Evolutionary conservation across 257 asterid species (phyloP), one percentile per base, ranked within the genome.

Genomic region (Solanum neorickii): DNA sequence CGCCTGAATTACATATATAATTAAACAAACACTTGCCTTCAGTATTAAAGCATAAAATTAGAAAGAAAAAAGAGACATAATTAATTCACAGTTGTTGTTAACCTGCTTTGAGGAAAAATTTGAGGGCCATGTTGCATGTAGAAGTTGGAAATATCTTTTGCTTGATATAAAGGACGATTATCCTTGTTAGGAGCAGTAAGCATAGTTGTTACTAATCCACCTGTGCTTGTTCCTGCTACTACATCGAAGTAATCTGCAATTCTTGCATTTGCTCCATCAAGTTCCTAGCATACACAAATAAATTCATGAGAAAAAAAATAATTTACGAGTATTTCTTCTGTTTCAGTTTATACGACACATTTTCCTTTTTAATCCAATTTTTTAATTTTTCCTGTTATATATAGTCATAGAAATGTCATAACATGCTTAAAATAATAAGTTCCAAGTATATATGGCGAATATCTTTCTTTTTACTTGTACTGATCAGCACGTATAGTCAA

Each of bases 181-280:
- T 91, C 88, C 9, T 86, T 39, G 16, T 88, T 92, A 9, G 98
- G 98, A 47, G 96, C 95, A 7, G 97, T 75, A 20, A 95, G 89
- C 98, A 95, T 94, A 42, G 93, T 44, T 27, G 96, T 69, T 47
- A 95, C 73, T 18, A 95, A 84, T 27, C 98, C 98, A 16, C 98
- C 98, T 0, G 98, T 94, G 89, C 98, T 95, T 7, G 98, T 94
- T 47, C 98, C 98, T 0, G 97, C 97, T 0, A 94, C 78, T 10
- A 95, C 95, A 78, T 95, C 98, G 77, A 95, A 94, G 86, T 95
- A 95, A 72, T 95, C 97, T 2, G 93, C 95, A n/a, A 95, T 52
- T 87, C 98, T 94, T 75, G 98, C 97, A 44, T 89, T 84, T 3
- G 92, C 91, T 11, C 98, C 98, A 44, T 95, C 98, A n/a, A 95